phyloP scores from a whole-genome alignment of 2,329 filamentous ascomycete genomes.

The Trichoderma citrinoviride region DNA sequence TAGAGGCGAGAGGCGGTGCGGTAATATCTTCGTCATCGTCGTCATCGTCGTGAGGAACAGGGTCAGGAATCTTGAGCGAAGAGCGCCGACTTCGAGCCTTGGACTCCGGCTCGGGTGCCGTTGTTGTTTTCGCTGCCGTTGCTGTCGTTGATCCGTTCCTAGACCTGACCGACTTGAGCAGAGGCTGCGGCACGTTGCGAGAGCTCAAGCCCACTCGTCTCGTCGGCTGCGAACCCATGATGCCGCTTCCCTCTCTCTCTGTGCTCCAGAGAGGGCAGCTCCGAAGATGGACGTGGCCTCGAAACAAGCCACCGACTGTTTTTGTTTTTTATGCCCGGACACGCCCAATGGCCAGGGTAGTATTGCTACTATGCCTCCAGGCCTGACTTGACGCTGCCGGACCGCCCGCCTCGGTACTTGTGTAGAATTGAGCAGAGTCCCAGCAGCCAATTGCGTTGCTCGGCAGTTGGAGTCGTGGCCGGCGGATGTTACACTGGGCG shows the following conservation, averaged over 20 bases:
- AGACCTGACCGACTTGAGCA: not conserved
- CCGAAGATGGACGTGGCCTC: not conserved
- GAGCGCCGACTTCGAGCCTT: not conserved
- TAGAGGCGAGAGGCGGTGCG: constrained; percentile 31
- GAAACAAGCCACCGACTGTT: not conserved
- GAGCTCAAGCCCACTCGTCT: constrained; percentile 1
- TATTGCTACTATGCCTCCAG: not conserved
- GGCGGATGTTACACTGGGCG: constrained; percentile 10
- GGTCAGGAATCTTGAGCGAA: constrained; percentile 1
- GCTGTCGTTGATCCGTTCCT: not conserved
- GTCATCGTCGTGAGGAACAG: not conserved
- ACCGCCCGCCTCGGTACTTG: not conserved
- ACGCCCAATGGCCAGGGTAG: not conserved
- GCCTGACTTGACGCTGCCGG: not conserved
- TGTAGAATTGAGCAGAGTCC: not conserved
- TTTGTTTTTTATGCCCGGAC: not conserved
- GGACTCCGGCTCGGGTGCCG: not conserved
- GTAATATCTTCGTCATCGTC: not conserved
- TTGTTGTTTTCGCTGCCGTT: not conserved
- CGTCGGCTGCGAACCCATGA: not conserved
- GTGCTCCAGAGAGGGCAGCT: not conserved
- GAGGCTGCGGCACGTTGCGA: not conserved
- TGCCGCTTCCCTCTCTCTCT: not conserved
- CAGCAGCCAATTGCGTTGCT: not conserved
- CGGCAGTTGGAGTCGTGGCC: not conserved